A percentile compares a stretch with the other conserved stretches of the same genome.
These are phyloP conservation scores for Saraca asoca DNA, from an alignment of 331 rosid genomes.

Conservation along the genomic window DNA sequence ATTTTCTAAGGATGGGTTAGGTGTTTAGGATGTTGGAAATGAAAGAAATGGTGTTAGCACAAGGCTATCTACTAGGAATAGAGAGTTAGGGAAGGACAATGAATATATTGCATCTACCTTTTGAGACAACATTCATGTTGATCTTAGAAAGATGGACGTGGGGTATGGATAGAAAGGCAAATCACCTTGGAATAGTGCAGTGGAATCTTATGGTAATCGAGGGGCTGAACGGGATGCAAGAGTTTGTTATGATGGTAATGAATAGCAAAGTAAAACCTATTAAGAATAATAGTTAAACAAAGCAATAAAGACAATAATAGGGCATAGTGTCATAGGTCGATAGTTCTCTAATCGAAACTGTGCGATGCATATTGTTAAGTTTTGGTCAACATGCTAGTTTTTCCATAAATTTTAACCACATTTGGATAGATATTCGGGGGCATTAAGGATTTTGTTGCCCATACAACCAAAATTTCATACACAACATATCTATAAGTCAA, in stretches of 20 bases:
- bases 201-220: conserved; percentile 38
- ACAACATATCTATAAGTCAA: no score
- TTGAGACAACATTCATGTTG: conserved; percentile 42
- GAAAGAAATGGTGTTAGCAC: conserved; percentile 38
- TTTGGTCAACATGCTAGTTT: no score
- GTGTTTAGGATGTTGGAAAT: conserved; percentile 40
- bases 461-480: no score
- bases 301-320: no score
- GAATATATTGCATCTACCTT: conserved; percentile 34
- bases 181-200: conserved; percentile 42
- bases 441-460: no score
- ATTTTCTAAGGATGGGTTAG: conserved; percentile 42
- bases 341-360: no score
- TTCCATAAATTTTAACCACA: no score
- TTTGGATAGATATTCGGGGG: no score
- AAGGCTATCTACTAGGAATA: conserved; percentile 33
- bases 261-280: no score
- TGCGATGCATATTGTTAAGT: no score
- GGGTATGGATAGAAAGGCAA: conserved; percentile 53
- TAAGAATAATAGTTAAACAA: no score
- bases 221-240: conserved; percentile 45
- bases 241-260: conserved; percentile 47
- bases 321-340: no score
- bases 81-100: conserved; percentile 42
- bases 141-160: conserved; percentile 40